Conservation (phyloP, 345 rosid genomes). For the Conringia planisiliqua region DNA sequence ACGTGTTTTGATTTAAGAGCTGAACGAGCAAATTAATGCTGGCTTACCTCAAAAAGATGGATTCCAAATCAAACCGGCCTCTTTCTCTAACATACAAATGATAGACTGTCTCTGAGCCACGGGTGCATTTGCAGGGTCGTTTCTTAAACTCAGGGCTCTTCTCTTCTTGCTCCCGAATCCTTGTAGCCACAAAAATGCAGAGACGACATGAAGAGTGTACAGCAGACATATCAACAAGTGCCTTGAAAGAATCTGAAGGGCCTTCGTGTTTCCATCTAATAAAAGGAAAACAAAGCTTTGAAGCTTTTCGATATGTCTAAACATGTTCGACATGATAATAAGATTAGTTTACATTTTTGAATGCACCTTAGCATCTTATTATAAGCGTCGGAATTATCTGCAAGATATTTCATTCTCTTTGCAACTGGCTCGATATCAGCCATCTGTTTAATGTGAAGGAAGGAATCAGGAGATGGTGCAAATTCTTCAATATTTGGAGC, state of each 20-base stretch:
- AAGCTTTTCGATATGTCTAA: neutral
- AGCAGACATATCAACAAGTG: conserved; percentile 92
- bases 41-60: conserved; percentile 72
- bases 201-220: conserved; percentile 94
- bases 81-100: conserved; percentile 81
- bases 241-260: conserved; percentile 86
- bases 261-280: conserved; percentile 90
- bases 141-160: conserved; percentile 43
- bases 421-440: conserved; percentile 61
- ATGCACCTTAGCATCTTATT: conserved; percentile 64
- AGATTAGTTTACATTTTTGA: neutral
- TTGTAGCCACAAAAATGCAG: conserved; percentile 82
- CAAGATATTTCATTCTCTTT: conserved; percentile 67
- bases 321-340: too few relatives aligned
- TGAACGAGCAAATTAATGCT: neutral
- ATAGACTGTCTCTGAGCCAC: conserved; percentile 50
- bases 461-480: conserved; percentile 61
- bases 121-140: conserved; percentile 81
- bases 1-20: neutral
- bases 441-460: conserved; percentile 66
- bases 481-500: conserved; percentile 89
- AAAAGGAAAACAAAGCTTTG: neutral
- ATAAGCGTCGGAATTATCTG: conserved; percentile 61
- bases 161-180: conserved; percentile 69
- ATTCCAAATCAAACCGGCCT: conserved; percentile 76